Percentiles rank a stretch among this genome's conserved stretches.
Conservation (phyloP, 306 rosid genomes). For the Sindora glabra region DNA sequence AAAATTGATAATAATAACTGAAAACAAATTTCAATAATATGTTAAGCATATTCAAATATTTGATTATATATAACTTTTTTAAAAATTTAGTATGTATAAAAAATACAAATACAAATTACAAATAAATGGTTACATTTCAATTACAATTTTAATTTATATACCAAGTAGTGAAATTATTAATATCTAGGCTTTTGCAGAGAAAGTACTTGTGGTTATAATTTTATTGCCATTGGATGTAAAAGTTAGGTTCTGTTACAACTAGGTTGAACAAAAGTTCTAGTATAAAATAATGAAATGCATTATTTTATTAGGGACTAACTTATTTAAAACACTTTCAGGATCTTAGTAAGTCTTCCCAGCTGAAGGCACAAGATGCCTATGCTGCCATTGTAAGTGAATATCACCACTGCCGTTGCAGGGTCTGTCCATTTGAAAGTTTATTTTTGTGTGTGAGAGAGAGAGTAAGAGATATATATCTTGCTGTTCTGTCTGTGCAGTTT, state of each 20-base stretch:
- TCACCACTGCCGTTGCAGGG: neutral
- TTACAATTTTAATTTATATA: no score
- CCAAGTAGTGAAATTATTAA: no score
- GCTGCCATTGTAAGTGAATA: constrained; percentile 36
- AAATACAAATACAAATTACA: no score
- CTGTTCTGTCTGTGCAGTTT: neutral
- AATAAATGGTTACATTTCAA: no score
- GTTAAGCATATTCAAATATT: no score
- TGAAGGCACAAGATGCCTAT: constrained; percentile 30
- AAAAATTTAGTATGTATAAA: no score
- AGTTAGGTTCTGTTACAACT: neutral
- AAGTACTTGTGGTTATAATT: neutral
- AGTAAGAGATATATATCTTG: neutral
- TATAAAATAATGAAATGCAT: no score
- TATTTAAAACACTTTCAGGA: constrained; percentile 26
- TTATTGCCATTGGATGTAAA: neutral
- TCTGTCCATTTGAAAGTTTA: neutral
- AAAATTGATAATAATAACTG: no score
- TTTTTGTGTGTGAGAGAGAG: no score
- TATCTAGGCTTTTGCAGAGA: neutral
- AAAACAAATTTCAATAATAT: no score
- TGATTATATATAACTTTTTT: no score
- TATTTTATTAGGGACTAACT: constrained; percentile 9
- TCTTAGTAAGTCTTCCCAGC: constrained; percentile 23
- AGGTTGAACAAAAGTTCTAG: neutral